Percentiles rank a stretch among this genome's conserved stretches.
phyloP scores from a whole-genome alignment of 2,329 filamentous ascomycete genomes.

The Aspergillus intermedius region DNA sequence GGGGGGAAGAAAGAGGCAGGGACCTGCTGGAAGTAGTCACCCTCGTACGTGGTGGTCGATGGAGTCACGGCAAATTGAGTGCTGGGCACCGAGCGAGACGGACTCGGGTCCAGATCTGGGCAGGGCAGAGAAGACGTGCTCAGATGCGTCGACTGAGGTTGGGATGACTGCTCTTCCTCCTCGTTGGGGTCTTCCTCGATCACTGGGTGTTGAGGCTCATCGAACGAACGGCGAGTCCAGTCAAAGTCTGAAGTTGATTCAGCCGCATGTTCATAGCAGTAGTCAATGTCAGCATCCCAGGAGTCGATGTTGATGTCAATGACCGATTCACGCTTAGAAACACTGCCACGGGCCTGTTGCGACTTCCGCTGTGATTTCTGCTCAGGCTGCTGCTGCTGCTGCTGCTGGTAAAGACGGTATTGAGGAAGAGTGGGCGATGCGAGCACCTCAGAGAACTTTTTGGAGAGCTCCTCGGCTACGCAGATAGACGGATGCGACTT shows the following conservation, averaged over 20 bases:
- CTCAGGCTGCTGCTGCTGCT: slow-evolving; percentile 6
- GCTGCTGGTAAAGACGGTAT: slow-evolving; percentile 9
- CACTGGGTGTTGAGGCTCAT: slow-evolving; percentile 19
- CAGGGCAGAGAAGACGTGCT: slow-evolving; percentile 21
- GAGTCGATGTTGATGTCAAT: slow-evolving; percentile 34
- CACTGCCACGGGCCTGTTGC: slow-evolving; percentile 6
- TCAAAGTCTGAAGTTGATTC: slow-evolving; percentile 57
- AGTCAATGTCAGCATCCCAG: slow-evolving; percentile 59
- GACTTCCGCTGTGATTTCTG: slow-evolving; percentile 10
- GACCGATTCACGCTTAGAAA: slow-evolving; percentile 2
- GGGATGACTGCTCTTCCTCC: slow-evolving; percentile 6
- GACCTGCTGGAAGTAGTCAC: slow-evolving; percentile 28
- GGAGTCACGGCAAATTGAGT: slow-evolving; percentile 26
- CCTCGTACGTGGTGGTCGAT: slow-evolving; percentile 21
- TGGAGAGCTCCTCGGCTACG: slow-evolving; percentile 27
- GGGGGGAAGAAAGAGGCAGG: slow-evolving; percentile 25
- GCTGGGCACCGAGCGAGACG: slow-evolving; percentile 23
- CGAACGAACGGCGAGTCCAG: slow-evolving; percentile 42
- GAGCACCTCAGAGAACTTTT: slow-evolving; percentile 41
- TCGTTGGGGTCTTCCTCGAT: slow-evolving; percentile 8
- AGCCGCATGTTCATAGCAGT: slow-evolving; percentile 55
- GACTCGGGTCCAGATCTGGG: slow-evolving; percentile 28
- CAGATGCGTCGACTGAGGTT: slow-evolving; percentile 16
- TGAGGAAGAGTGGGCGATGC: slow-evolving; percentile 36
- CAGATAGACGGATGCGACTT: slow-evolving; percentile 26